These are phyloP conservation scores for Cercophora samala DNA, from an alignment of 495 filamentous ascomycete genomes.

Conservation along the genomic window DNA sequence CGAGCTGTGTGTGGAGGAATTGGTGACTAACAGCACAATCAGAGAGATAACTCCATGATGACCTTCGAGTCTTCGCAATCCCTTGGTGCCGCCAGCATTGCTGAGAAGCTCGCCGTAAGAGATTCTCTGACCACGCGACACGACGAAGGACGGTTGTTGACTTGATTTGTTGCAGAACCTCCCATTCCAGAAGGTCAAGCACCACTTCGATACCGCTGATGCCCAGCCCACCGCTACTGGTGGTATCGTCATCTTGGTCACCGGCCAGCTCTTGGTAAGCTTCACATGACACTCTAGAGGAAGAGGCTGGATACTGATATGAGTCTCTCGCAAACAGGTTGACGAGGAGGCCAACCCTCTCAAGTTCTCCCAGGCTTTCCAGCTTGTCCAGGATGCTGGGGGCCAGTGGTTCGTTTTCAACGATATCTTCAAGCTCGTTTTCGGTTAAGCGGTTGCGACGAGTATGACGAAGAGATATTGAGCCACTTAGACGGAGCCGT, in stretches of 20 bases:
- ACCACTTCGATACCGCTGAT: conserved; percentile 66
- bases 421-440: conserved; percentile 86
- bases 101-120: conserved; percentile 71
- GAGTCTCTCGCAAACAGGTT: conserved; percentile 49
- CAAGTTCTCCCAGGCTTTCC: conserved; percentile 83
- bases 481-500: neutral
- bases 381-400: conserved; percentile 64
- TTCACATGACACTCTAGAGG: neutral
- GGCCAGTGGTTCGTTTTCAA: conserved; percentile 83
- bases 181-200: conserved; percentile 75
- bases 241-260: conserved; percentile 79
- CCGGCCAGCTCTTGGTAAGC: conserved; percentile 72
- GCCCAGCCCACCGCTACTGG: conserved; percentile 65
- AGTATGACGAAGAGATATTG: neutral
- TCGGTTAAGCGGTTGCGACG: conserved; percentile 31
- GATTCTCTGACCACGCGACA: neutral
- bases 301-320: conserved; percentile 1
- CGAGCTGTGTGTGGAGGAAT: neutral
- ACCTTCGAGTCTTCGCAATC: conserved; percentile 73
- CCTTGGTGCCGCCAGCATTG: conserved; percentile 59
- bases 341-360: conserved; percentile 78
- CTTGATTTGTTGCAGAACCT: conserved; percentile 51
- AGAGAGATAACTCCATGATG: conserved; percentile 87
- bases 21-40: conserved; percentile 8
- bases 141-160: conserved; percentile 12